Conservation (phyloP, 495 filamentous ascomycete species). For the Sphaerosporella brunnea region DNA sequence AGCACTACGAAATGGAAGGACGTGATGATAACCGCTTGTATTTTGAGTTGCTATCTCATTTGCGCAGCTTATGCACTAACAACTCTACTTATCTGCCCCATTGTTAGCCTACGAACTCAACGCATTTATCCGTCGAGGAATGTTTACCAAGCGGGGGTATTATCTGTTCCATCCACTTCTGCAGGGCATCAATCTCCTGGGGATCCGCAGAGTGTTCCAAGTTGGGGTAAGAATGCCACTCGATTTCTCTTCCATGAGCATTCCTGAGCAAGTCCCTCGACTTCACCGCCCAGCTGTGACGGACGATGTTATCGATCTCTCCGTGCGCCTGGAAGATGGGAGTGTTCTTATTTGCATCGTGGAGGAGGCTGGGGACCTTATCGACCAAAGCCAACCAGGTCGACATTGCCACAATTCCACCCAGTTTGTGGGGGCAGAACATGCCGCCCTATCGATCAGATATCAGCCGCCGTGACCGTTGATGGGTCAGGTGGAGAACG, state of each 20-base stretch:
- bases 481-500: background rate
- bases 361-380: background rate
- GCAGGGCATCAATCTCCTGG: slow-evolving; percentile 67
- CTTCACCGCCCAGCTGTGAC: slow-evolving; percentile 44
- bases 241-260: slow-evolving; percentile 44
- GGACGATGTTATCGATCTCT: slow-evolving; percentile 51
- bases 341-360: slow-evolving; percentile 37
- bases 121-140: background rate
- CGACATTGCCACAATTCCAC: slow-evolving; percentile 72
- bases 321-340: slow-evolving; percentile 83
- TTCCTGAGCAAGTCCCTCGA: slow-evolving; percentile 46
- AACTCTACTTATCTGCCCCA: too few species aligned
- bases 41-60: too few species aligned
- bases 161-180: slow-evolving; percentile 47
- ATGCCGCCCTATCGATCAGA: slow-evolving; percentile 36
- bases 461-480: slow-evolving; percentile 42
- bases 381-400: slow-evolving; percentile 62
- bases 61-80: too few species aligned
- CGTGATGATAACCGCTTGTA: too few species aligned
- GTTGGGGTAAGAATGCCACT: slow-evolving; percentile 56
- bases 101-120: background rate
- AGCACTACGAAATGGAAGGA: too few species aligned
- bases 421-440: slow-evolving; percentile 56
- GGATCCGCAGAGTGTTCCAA: slow-evolving; percentile 61
- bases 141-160: slow-evolving; percentile 3